phyloP scores from a whole-genome alignment of 192 early-diverging fungal species.

The Umbelopsis ramanniana region DNA sequence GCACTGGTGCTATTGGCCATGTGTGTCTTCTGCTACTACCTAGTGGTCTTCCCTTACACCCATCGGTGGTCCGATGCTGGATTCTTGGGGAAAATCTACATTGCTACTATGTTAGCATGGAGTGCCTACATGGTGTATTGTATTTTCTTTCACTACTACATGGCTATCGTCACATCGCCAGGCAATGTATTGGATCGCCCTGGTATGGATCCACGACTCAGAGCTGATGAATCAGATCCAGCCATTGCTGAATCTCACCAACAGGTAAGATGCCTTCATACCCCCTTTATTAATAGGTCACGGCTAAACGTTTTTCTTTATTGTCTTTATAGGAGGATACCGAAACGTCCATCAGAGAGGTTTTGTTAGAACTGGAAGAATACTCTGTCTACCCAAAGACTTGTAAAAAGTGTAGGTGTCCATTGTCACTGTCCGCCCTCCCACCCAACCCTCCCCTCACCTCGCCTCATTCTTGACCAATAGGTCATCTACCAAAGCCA shows the following conservation, averaged over 20 bases:
- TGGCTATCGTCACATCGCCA: conserved; percentile 56
- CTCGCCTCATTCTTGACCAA: neutral
- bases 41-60: conserved; percentile 52
- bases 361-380: conserved; percentile 57
- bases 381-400: conserved; percentile 37
- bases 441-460: no score
- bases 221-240: neutral
- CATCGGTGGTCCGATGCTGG: conserved; percentile 45
- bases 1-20: conserved; percentile 51
- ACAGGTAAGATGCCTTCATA: no score
- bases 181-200: conserved; percentile 44
- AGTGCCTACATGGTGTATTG: conserved; percentile 56
- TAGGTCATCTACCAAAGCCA: conserved; percentile 71
- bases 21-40: conserved; percentile 48
- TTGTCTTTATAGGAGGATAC: conserved; percentile 48
- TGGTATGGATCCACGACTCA: neutral
- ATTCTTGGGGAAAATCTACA: conserved; percentile 29
- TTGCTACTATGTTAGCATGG: conserved; percentile 43
- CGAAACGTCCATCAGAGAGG: conserved; percentile 37
- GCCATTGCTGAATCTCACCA: neutral
- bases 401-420: conserved; percentile 43
- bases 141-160: conserved; percentile 60
- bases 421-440: no score
- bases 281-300: neutral
- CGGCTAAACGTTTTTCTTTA: neutral